A percentile compares a stretch with the other conserved stretches of the same genome.
Conservation (phyloP, 306 rosid species). For the Cercis canadensis region DNA sequence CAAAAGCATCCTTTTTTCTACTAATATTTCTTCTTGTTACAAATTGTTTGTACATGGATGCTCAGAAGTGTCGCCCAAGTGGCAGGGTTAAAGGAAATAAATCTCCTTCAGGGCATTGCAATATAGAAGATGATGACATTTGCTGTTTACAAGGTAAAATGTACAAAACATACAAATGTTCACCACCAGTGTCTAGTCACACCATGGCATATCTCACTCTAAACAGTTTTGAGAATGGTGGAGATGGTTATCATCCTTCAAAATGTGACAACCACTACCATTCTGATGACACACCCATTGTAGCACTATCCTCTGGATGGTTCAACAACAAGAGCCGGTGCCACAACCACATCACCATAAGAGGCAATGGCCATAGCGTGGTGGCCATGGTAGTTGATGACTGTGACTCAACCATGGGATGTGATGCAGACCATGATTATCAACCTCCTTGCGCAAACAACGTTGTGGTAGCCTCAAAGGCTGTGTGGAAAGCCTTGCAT, state of each 20-base stretch:
- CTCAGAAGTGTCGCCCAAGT: conserved; percentile 34
- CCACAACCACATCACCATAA: conserved; percentile 35
- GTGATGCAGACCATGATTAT: conserved; percentile 42
- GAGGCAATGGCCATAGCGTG: conserved; percentile 39
- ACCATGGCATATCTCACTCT: conserved; percentile 17
- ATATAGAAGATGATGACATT: conserved; percentile 24
- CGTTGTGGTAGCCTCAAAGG: conserved; percentile 33
- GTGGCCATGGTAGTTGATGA: conserved; percentile 50
- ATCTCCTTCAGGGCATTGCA: conserved; percentile 38
- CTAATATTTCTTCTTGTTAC: not conserved
- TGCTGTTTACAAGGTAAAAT: conserved; percentile 29
- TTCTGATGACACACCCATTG: conserved; percentile 23
- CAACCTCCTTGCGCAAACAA: conserved; percentile 20
- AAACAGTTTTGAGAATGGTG: conserved; percentile 3
- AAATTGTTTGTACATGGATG: not conserved
- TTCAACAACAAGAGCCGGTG: conserved; percentile 34
- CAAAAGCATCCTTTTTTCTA: not conserved
- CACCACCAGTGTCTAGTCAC: not conserved
- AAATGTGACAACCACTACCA: conserved; percentile 25
- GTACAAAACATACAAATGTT: conserved; percentile 9
- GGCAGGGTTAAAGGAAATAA: conserved; percentile 34
- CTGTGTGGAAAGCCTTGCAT: conserved; percentile 34
- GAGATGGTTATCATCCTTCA: conserved; percentile 10
- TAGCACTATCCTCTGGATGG: conserved; percentile 55
- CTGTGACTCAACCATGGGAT: conserved; percentile 50